Conservation (phyloP, 352 stramenopile species). For the Phytophthora foliorum region DNA sequence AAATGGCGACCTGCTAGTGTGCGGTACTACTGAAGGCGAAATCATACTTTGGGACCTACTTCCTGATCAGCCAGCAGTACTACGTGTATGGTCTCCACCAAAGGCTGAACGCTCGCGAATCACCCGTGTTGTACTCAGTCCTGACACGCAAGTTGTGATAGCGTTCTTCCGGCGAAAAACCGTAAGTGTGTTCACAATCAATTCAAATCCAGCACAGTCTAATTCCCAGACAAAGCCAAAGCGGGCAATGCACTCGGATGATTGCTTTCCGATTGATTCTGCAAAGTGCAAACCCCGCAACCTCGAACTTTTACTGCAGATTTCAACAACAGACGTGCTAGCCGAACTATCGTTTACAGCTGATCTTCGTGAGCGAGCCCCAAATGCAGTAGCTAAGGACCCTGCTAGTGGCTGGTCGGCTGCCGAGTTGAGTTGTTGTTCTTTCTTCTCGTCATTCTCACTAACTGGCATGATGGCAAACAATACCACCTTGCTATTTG, state of each 20-base stretch:
- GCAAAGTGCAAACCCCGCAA: constrained; percentile 48
- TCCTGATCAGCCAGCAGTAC: constrained; percentile 22
- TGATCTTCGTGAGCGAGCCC: constrained; percentile 31
- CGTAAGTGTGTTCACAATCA: constrained; percentile 5
- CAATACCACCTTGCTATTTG: constrained; percentile 36
- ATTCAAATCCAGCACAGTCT: constrained; percentile 4
- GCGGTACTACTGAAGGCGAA: constrained; percentile 47
- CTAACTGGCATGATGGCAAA: constrained; percentile 17
- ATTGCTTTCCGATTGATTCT: constrained; percentile 45
- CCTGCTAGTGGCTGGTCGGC: constrained; percentile 9
- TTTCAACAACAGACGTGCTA: constrained; percentile 31
- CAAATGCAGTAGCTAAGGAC: constrained; percentile 24
- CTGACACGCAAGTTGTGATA: constrained; percentile 38
- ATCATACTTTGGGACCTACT: constrained; percentile 47
- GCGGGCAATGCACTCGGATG: constrained; percentile 33
- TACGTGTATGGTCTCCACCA: constrained; percentile 29
- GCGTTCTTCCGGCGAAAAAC: constrained; percentile 41
- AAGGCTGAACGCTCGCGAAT: constrained; percentile 42
- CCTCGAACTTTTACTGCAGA: constrained; percentile 38
- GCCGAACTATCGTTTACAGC: constrained; percentile 27
- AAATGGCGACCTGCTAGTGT: constrained; percentile 33
- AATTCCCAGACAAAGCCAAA: constrained; percentile 22
- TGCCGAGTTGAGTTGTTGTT: constrained; percentile 28
- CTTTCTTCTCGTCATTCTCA: constrained; percentile 39
- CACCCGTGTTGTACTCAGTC: constrained; percentile 37